Evolutionary conservation across 441 rosid species (phyloP).

Genomic region (Jatropha multifida): DNA sequence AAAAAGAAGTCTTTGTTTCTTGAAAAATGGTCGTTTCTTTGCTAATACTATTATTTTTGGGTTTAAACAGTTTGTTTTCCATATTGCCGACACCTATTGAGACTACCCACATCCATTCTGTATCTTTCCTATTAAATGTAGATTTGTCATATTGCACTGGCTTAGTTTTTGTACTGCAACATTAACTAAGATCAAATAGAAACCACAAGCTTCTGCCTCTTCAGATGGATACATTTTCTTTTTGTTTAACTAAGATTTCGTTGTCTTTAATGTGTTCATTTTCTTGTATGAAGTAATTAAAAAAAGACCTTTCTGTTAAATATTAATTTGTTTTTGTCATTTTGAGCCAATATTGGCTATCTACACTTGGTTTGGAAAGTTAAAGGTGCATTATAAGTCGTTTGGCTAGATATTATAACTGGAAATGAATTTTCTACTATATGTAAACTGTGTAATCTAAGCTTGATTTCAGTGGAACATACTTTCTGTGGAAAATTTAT

Average conservation of each 20-base stretch:
- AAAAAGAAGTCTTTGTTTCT: background rate
- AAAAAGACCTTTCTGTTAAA: background rate
- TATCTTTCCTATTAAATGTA: slow-evolving; percentile 16
- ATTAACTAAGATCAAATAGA: background rate
- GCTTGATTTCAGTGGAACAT: background rate
- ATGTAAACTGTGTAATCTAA: background rate
- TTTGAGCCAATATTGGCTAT: background rate
- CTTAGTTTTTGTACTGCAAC: background rate
- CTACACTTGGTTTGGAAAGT: slow-evolving; percentile 5
- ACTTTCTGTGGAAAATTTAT: background rate
- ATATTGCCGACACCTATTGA: slow-evolving; percentile 22
- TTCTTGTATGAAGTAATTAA: background rate
- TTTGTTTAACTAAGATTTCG: background rate
- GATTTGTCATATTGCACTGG: background rate
- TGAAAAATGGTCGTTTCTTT: slow-evolving; percentile 15
- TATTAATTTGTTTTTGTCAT: background rate
- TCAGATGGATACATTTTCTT: slow-evolving; percentile 3
- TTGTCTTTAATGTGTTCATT: background rate
- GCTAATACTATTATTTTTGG: background rate
- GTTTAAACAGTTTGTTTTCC: slow-evolving; percentile 8
- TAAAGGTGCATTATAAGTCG: background rate
- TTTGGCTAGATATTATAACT: slow-evolving; percentile 1
- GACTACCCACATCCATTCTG: slow-evolving; percentile 13
- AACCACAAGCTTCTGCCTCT: slow-evolving; percentile 8
- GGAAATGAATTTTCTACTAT: background rate